Conservation (phyloP, 1,284 basidiomycete species). For the Bondarzewia mesenterica region DNA sequence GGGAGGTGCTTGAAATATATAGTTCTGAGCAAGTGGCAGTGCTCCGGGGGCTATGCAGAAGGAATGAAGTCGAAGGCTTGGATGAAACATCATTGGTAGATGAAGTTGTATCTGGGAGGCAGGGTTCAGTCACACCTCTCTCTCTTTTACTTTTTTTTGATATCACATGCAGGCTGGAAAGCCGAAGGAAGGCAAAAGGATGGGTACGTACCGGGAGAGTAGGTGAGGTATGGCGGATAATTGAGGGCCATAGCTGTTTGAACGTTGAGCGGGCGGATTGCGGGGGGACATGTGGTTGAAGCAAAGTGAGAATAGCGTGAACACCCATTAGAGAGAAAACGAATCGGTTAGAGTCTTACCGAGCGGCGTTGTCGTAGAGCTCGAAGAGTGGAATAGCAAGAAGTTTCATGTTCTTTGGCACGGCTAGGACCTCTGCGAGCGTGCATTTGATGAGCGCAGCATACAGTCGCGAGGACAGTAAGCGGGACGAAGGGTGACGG, state of each 20-base stretch:
- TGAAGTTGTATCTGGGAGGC: slow-evolving; percentile 13
- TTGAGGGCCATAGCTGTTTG: slow-evolving; percentile 79
- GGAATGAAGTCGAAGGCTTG: background rate
- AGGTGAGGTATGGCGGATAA: slow-evolving; percentile 92
- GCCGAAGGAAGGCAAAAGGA: background rate
- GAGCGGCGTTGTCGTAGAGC: slow-evolving; percentile 92
- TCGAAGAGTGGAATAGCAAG: slow-evolving; percentile 94
- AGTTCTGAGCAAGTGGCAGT: too few relatives aligned
- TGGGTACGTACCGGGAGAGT: slow-evolving; percentile 61
- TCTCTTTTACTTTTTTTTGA: too few relatives aligned
- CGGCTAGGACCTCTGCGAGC: slow-evolving; percentile 80
- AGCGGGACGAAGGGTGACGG: background rate
- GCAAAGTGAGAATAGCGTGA: background rate
- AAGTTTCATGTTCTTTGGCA: slow-evolving; percentile 98
- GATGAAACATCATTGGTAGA: slow-evolving; percentile 5
- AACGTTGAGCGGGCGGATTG: background rate
- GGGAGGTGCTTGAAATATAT: too few relatives aligned
- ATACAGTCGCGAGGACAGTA: background rate
- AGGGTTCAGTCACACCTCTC: too few relatives aligned
- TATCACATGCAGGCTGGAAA: too few relatives aligned
- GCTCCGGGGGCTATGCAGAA: too few relatives aligned
- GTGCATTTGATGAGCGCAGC: background rate
- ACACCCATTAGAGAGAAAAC: slow-evolving; percentile 1
- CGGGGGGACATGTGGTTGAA: slow-evolving; percentile 4
- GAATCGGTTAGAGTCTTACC: slow-evolving; percentile 33